Conservation (phyloP, 129 eudicot genomes). For the Centella asiatica region DNA sequence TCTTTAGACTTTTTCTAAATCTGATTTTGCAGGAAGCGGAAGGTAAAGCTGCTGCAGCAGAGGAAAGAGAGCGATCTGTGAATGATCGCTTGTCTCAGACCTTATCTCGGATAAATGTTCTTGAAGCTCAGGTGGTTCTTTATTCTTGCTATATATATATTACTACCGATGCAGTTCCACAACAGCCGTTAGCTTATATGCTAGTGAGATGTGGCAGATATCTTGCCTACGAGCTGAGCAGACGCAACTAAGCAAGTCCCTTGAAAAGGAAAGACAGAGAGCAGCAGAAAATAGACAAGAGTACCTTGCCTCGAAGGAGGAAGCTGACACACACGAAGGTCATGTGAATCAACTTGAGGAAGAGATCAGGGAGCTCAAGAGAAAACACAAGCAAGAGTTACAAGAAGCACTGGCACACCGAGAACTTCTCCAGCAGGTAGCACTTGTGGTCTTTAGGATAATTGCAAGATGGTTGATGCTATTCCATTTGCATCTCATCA, state of each 20-base stretch:
- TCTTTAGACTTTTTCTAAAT: conserved; percentile 12
- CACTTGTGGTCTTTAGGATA: not conserved
- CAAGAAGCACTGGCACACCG: conserved; percentile 66
- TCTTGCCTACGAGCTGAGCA: conserved; percentile 88
- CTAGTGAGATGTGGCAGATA: conserved; percentile 44
- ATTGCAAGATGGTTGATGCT: not conserved
- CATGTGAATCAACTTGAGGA: conserved; percentile 65
- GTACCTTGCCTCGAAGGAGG: conserved; percentile 73
- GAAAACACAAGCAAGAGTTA: conserved; percentile 68
- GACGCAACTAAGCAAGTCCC: conserved; percentile 68
- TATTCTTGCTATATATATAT: not conserved
- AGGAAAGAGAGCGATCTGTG: conserved; percentile 74
- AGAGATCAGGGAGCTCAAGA: conserved; percentile 62
- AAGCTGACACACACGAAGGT: conserved; percentile 73
- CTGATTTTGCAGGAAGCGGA: conserved; percentile 69
- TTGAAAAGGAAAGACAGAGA: conserved; percentile 85
- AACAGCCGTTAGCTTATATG: conserved; percentile 21
- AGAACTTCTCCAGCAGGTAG: conserved; percentile 83
- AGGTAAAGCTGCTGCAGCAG: conserved; percentile 79
- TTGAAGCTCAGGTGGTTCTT: conserved; percentile 87
- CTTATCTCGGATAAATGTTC: conserved; percentile 78
- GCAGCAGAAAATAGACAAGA: conserved; percentile 88
- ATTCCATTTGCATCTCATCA: not conserved
- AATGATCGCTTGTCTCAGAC: conserved; percentile 75
- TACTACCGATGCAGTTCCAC: conserved; percentile 10